Percentiles rank a stretch among this genome's conserved stretches.
phyloP scores from a whole-genome alignment of 352 stramenopile species.

The Peronosclerospora sorghi region DNA sequence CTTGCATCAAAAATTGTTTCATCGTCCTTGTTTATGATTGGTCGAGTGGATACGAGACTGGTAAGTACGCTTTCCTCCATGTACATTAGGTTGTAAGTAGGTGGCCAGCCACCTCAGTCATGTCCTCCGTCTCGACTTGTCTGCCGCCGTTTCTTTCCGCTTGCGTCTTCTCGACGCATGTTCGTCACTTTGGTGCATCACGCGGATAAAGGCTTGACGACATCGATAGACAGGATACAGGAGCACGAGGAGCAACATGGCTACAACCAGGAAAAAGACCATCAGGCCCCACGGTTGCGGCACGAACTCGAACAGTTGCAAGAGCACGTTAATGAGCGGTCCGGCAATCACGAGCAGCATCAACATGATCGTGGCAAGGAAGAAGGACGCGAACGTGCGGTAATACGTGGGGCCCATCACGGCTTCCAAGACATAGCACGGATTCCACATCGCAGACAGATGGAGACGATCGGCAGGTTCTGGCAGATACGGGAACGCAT shows the following conservation, averaged over 20 bases:
- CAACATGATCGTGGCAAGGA: conserved; percentile 45
- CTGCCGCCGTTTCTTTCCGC: too few species aligned
- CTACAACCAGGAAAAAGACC: conserved; percentile 37
- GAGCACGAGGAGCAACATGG: conserved; percentile 24
- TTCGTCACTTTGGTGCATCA: too few species aligned
- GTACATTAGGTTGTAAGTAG: too few species aligned
- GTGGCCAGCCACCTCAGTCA: too few species aligned
- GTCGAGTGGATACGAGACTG: too few species aligned
- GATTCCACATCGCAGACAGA: conserved; percentile 76
- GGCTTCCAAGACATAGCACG: conserved; percentile 64
- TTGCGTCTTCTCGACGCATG: too few species aligned
- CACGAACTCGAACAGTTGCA: conserved; percentile 55
- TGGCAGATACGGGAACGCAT: conserved; percentile 66
- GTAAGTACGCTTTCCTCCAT: too few species aligned
- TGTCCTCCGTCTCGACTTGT: too few species aligned
- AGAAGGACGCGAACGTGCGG: conserved; percentile 47
- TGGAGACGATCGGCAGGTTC: conserved; percentile 66
- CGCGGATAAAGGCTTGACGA: conserved; percentile 31
- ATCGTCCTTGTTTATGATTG: too few species aligned
- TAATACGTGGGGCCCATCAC: conserved; percentile 71
- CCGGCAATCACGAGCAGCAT: conserved; percentile 54
- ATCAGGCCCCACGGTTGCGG: conserved; percentile 49
- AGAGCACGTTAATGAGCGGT: conserved; percentile 57
- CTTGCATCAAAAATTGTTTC: too few species aligned
- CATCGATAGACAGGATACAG: conserved; percentile 50